A percentile compares a stretch with the other conserved stretches of the same genome.
Evolutionary conservation across 495 filamentous ascomycete species (phyloP).

Genomic region (Tuber brumale): DNA sequence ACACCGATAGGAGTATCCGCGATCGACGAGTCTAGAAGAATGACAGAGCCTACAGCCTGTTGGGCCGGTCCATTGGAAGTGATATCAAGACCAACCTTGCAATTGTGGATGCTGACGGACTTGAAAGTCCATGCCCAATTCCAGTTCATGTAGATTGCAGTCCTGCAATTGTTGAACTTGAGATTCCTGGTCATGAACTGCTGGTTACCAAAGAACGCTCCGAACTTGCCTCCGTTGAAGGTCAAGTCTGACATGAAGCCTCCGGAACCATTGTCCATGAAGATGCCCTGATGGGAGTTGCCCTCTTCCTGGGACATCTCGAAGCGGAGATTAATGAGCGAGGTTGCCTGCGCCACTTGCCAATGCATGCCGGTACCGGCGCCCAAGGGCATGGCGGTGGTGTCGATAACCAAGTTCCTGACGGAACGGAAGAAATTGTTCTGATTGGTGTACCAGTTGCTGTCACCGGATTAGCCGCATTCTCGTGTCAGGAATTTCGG

Average conservation of each 20-base stretch:
- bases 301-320: conserved; percentile 72
- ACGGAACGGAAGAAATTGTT: conserved; percentile 99
- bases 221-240: conserved; percentile 81
- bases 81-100: conserved; percentile 75
- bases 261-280: conserved; percentile 93
- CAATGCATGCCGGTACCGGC: conserved; percentile 83
- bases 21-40: conserved; percentile 74
- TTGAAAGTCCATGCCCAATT: conserved; percentile 90
- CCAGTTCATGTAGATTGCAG: conserved; percentile 77
- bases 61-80: conserved; percentile 53
- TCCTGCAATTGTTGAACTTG: conserved; percentile 81
- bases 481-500: background rate
- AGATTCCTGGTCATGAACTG: conserved; percentile 92
- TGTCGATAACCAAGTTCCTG: conserved; percentile 88
- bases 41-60: conserved; percentile 71
- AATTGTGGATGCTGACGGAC: conserved; percentile 72
- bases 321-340: conserved; percentile 83
- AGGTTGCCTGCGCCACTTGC: conserved; percentile 95
- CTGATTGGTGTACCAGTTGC: conserved; percentile 73
- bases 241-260: conserved; percentile 82
- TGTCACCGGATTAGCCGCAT: background rate
- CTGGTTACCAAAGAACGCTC: conserved; percentile 84
- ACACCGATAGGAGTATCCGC: conserved; percentile 67
- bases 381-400: conserved; percentile 60
- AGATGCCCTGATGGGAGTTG: conserved; percentile 82